Base-by-base conservation (phyloP, 345 rosid species). In the Arabidopsis thaliana region DNA sequence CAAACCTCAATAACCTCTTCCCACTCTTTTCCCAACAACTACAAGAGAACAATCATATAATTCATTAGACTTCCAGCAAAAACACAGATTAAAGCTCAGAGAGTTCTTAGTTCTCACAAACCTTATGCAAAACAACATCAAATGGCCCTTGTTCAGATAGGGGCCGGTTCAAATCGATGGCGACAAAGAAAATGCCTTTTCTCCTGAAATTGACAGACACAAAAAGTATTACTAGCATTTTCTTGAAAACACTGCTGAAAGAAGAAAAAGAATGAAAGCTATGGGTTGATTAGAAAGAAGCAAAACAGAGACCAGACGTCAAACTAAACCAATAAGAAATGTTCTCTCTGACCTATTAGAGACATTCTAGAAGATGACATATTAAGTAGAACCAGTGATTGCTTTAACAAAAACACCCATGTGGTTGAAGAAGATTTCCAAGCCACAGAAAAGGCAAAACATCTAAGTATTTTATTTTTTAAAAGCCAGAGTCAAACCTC, bases 121-220 rank as follows among this genome's bases (percentile, higher is more conserved):
- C 78, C 97, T 94, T 94, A 71, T 94, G 98, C 83, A 94, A 78
- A 46, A 94, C 84, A 44, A 91, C 84, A 75, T 94, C 95, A 79
- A 94, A 94, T 66, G 98, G 98, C 8, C 96, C 98, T 85, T 94
- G 97, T 77, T 90, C 97, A 60, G 88, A 77, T 48, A 94, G 82
- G 11, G 95, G 89, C 65, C 81, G 80, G 64, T 74, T 78, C 73
- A 42, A 74, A 85, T 91, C 97, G 46, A 94, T 86, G 67, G 98
- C 88, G 58, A 87, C 85, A 65, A 91, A 90, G 60, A 65, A 55
- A 76, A 94, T 90, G 75, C 96, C 97, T 73, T 90, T 91, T 63
- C 82, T 84, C 79, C 98, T 94, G 91, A 79, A 79, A 33, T 69
- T 70, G 80, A 51, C 57, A 71, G 79, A 51, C 65, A 84, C 34